phyloP scores from a whole-genome alignment of 306 rosid species.

The Biancaea sappan region DNA sequence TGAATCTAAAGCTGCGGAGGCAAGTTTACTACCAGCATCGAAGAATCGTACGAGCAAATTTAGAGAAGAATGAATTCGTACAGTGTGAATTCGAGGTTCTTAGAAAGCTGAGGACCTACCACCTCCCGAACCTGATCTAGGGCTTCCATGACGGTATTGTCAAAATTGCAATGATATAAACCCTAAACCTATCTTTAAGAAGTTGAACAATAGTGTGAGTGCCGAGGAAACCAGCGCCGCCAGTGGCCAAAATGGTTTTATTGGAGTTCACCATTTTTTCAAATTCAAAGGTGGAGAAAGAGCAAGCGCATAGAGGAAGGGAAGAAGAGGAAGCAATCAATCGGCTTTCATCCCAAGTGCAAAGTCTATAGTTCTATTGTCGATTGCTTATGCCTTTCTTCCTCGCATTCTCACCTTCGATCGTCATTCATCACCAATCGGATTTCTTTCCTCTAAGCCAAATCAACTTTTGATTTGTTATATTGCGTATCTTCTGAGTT shows the following conservation, averaged over 20 bases:
- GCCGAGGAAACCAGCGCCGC: constrained; percentile 91
- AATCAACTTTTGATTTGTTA: too few relatives aligned
- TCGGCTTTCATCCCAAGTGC: too few relatives aligned
- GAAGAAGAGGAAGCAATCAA: too few relatives aligned
- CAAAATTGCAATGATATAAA: constrained; percentile 68
- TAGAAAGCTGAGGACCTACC: constrained; percentile 75
- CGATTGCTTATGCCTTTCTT: too few relatives aligned
- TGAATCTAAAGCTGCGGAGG: too few relatives aligned
- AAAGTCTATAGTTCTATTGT: too few relatives aligned
- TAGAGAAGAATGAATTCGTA: neutral
- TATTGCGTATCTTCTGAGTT: too few relatives aligned
- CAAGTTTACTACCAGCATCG: too few relatives aligned
- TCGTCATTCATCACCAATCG: too few relatives aligned
- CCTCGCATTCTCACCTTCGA: too few relatives aligned
- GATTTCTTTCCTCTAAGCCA: too few relatives aligned
- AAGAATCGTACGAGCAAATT: too few relatives aligned
- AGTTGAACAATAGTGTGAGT: constrained; percentile 92
- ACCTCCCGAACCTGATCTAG: constrained; percentile 69
- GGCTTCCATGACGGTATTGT: constrained; percentile 70
- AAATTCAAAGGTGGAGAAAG: neutral
- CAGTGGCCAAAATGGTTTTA: constrained; percentile 75
- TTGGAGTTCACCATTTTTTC: constrained; percentile 41
- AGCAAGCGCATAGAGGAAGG: neutral
- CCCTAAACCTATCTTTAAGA: constrained; percentile 63
- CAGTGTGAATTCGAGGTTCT: constrained; percentile 63